Evolutionary conservation across 2,329 filamentous ascomycete genomes (phyloP).

Genomic region (Clarireedia paspali): DNA sequence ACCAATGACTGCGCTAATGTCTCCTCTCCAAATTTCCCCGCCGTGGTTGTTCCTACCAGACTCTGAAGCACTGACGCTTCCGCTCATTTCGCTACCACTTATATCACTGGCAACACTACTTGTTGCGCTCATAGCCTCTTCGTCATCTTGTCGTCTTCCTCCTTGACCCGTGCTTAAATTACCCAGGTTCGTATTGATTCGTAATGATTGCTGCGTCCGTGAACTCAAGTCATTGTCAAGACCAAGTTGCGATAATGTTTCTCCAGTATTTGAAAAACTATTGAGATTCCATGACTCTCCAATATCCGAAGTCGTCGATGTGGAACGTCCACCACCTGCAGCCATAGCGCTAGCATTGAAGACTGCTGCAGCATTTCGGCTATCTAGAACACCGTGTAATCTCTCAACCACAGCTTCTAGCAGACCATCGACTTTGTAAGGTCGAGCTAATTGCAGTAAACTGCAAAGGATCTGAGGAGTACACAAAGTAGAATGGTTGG

Average conservation of each 20-base stretch:
- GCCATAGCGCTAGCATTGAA: slow-evolving; percentile 99
- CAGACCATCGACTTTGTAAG: slow-evolving; percentile 87
- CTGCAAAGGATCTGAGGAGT: slow-evolving; percentile 95
- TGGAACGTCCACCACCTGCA: slow-evolving; percentile 81
- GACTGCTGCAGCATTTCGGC: slow-evolving; percentile 87
- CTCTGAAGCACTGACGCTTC: slow-evolving; percentile 32
- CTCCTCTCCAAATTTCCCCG: slow-evolving; percentile 69
- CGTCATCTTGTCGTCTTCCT: slow-evolving; percentile 29
- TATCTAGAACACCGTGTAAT: slow-evolving; percentile 82
- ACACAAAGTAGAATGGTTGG: slow-evolving; percentile 68
- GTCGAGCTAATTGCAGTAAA: slow-evolving; percentile 82
- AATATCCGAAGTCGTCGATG: slow-evolving; percentile 45
- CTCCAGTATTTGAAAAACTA: slow-evolving; percentile 8
- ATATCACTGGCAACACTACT: slow-evolving; percentile 24
- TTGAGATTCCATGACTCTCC: slow-evolving; percentile 39
- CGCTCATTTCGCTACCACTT: slow-evolving; percentile 22
- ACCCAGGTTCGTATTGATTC: slow-evolving; percentile 43
- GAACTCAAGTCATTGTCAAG: slow-evolving; percentile 15
- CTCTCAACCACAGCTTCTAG: slow-evolving; percentile 89
- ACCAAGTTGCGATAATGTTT: slow-evolving; percentile 15
- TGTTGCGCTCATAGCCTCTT: slow-evolving; percentile 27
- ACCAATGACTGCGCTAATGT: slow-evolving; percentile 85
- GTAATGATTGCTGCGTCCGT: slow-evolving; percentile 30
- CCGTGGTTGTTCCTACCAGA: slow-evolving; percentile 32
- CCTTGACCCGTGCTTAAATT: slow-evolving; percentile 25